A percentile compares a stretch with the other conserved stretches of the same genome.
phyloP scores from a whole-genome alignment of 2,329 filamentous ascomycete species.

The Sodiomyces alkalinus region DNA sequence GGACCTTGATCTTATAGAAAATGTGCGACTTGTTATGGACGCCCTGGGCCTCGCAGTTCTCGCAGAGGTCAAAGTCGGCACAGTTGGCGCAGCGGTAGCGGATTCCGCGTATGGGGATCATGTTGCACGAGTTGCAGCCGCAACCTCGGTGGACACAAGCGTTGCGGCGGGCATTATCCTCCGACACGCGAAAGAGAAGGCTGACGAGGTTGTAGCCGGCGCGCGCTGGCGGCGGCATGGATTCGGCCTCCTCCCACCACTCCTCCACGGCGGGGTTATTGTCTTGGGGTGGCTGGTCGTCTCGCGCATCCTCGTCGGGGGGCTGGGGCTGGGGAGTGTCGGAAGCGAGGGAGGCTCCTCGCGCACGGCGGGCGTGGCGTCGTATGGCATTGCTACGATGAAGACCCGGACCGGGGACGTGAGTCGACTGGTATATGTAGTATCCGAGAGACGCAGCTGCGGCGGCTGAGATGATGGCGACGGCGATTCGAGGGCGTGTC shows the following conservation, averaged over 20 bases:
- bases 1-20: slow-evolving; percentile 91
- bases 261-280: slow-evolving; percentile 28
- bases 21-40: slow-evolving; percentile 81
- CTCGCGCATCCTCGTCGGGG: slow-evolving; percentile 29
- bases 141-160: slow-evolving; percentile 88
- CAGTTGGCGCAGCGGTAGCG: slow-evolving; percentile 94
- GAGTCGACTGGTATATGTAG: slow-evolving; percentile 32
- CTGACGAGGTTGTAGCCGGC: slow-evolving; percentile 70
- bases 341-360: slow-evolving; percentile 25
- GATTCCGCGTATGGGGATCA: slow-evolving; percentile 78
- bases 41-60: slow-evolving; percentile 70
- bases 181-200: slow-evolving; percentile 80
- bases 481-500: slow-evolving; percentile 36
- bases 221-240: slow-evolving; percentile 26
- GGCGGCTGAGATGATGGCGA: slow-evolving; percentile 39
- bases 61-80: slow-evolving; percentile 88
- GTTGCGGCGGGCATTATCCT: slow-evolving; percentile 78
- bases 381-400: slow-evolving; percentile 56
- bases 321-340: slow-evolving; percentile 22
- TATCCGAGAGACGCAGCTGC: slow-evolving; percentile 43
- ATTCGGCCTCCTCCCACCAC: slow-evolving; percentile 33
- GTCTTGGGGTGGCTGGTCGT: slow-evolving; percentile 17
- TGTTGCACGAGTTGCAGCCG: slow-evolving; percentile 77
- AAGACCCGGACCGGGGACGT: slow-evolving; percentile 22
- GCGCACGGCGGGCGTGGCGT: slow-evolving; percentile 23